Conservation (phyloP, 306 rosid genomes). For the Medicago truncatula region MtrunA17r5.0-ANR NC_053044.1:26177001-26177500, state of each 20-base stretch:
- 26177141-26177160: slow-evolving; percentile 73
- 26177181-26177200: slow-evolving; percentile 65
- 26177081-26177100: slow-evolving; percentile 43
- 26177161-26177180: slow-evolving; percentile 78
- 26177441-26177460: slow-evolving; percentile 70
- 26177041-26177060: neutral
- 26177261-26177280: slow-evolving; percentile 9
- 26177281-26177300: neutral
- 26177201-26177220: slow-evolving; percentile 79
- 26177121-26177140: slow-evolving; percentile 64
- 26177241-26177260: neutral
- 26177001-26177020: slow-evolving; percentile 49
- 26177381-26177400: slow-evolving; percentile 76
- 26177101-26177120: slow-evolving; percentile 78
- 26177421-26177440: slow-evolving; percentile 83
- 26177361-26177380: slow-evolving; percentile 56
- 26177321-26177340: slow-evolving; percentile 64
- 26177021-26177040: slow-evolving; percentile 19
- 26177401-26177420: slow-evolving; percentile 85
- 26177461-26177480: slow-evolving; percentile 68
- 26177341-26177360: slow-evolving; percentile 67
- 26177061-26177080: neutral
- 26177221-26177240: slow-evolving; percentile 43
- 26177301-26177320: slow-evolving; percentile 59
- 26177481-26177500: slow-evolving; percentile 76